These are phyloP conservation scores for Aureobasidium pullulans DNA, from an alignment of 2,329 filamentous ascomycete species.

Conservation along the genomic window DNA sequence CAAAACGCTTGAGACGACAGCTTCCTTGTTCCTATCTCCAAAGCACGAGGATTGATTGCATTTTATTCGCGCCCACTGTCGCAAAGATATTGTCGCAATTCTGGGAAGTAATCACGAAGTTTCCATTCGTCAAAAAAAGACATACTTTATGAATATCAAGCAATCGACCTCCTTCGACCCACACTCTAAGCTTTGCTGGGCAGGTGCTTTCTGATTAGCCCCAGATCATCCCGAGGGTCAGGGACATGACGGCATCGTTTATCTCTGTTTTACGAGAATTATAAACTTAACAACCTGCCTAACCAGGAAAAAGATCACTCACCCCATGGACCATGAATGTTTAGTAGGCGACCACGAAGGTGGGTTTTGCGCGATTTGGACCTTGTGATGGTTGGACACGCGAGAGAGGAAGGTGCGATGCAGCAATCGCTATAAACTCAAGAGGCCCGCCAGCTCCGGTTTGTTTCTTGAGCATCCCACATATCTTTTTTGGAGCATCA, in stretches of 20 bases:
- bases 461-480: not conserved
- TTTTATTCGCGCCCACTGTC: not conserved
- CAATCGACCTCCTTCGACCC: not conserved
- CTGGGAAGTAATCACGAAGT: no score
- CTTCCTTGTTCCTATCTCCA: not conserved
- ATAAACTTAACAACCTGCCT: constrained; percentile 7
- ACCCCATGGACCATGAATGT: not conserved
- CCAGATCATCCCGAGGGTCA: not conserved
- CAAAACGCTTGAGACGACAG: not conserved
- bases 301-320: constrained; percentile 1
- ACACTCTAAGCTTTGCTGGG: constrained; percentile 5
- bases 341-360: not conserved
- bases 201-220: constrained; percentile 3
- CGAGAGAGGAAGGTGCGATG: not conserved
- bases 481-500: not conserved
- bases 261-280: not conserved
- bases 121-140: no score
- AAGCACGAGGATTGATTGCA: not conserved
- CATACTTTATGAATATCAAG: not conserved
- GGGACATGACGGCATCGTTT: constrained; percentile 3
- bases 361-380: not conserved
- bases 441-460: not conserved
- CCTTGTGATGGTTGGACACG: not conserved
- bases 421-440: constrained; percentile 1
- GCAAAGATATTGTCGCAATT: not conserved